A percentile compares a stretch with the other conserved stretches of the same genome.
Evolutionary conservation across 768 basidiomycete genomes (phyloP).

Genomic region (Tricholoma saponaceum): DNA sequence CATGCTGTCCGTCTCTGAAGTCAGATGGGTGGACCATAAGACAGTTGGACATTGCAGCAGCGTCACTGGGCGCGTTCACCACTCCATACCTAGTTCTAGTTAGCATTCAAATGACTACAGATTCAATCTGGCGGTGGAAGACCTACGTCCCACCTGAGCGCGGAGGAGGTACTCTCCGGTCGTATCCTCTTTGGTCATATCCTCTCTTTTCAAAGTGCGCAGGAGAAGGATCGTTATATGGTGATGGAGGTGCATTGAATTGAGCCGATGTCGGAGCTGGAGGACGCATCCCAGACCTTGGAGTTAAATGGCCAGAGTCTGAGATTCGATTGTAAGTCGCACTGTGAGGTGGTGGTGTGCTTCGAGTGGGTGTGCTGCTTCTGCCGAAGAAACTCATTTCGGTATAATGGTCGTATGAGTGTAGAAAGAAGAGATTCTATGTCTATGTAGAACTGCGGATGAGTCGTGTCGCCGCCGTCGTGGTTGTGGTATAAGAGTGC

Average conservation of each 20-base stretch:
- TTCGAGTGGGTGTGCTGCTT: slow-evolving; percentile 25
- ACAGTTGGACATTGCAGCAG: slow-evolving; percentile 76
- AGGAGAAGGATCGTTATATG: slow-evolving; percentile 51
- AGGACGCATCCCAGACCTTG: slow-evolving; percentile 31
- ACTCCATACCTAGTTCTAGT: slow-evolving; percentile 45
- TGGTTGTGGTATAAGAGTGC: neutral
- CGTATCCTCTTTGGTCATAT: slow-evolving; percentile 19
- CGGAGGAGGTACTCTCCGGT: slow-evolving; percentile 33
- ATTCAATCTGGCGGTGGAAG: neutral
- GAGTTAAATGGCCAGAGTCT: slow-evolving; percentile 18
- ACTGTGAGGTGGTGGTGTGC: slow-evolving; percentile 30
- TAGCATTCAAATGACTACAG: neutral
- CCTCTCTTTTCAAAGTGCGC: slow-evolving; percentile 48
- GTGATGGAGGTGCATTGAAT: slow-evolving; percentile 30
- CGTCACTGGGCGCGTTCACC: slow-evolving; percentile 55
- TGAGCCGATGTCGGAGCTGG: slow-evolving; percentile 38
- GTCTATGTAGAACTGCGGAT: neutral
- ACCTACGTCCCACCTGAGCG: slow-evolving; percentile 27
- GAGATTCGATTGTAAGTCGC: slow-evolving; percentile 42
- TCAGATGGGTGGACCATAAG: slow-evolving; percentile 77
- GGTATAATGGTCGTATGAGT: slow-evolving; percentile 2
- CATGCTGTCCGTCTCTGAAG: slow-evolving; percentile 69
- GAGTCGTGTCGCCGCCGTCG: neutral
- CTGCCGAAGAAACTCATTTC: slow-evolving; percentile 49
- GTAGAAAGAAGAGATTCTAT: neutral